These are phyloP conservation scores for Chalciporus sp. DNA, from an alignment of 1,284 basidiomycete genomes.

Conservation along the genomic window DNA sequence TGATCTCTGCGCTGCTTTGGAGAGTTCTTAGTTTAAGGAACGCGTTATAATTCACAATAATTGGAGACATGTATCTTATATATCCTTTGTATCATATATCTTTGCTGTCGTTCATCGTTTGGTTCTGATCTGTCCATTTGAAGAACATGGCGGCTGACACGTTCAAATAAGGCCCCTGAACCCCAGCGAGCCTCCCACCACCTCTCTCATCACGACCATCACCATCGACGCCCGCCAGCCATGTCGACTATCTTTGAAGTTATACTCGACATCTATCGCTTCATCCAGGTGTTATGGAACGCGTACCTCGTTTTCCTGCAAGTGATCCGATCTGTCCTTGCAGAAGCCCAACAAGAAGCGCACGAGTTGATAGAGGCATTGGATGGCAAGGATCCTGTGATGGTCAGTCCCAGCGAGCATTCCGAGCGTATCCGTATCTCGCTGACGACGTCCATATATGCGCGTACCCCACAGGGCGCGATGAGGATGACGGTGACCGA, in stretches of 20 bases:
- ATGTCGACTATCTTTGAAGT: not conserved
- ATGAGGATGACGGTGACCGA: not conserved
- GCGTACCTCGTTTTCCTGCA: constrained; percentile 14
- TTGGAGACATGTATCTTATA: too few relatives aligned
- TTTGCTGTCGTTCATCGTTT: not conserved
- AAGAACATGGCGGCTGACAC: constrained; percentile 9
- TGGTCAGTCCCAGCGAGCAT: constrained; percentile 14
- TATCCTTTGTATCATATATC: not conserved
- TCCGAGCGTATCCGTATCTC: too few relatives aligned
- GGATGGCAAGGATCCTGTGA: constrained; percentile 3
- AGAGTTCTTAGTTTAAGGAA: not conserved
- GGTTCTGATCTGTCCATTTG: not conserved
- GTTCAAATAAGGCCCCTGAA: constrained; percentile 4
- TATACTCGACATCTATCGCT: constrained; percentile 8
- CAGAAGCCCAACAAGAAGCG: constrained; percentile 23
- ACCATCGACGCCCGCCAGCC: constrained; percentile 10
- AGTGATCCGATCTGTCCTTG: constrained; percentile 10
- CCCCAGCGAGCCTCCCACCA: not conserved
- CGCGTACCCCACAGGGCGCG: constrained; percentile 6
- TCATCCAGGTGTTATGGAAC: constrained; percentile 13
- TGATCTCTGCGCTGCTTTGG: constrained; percentile 13
- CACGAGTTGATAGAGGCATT: constrained; percentile 17
- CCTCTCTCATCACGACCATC: not conserved
- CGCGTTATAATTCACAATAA: not conserved
- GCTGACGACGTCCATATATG: constrained; percentile 2